Percentiles rank a stretch among this genome's conserved stretches.
Conservation (phyloP, 2,329 filamentous ascomycete species). For the Microascus cirrosus region DNA sequence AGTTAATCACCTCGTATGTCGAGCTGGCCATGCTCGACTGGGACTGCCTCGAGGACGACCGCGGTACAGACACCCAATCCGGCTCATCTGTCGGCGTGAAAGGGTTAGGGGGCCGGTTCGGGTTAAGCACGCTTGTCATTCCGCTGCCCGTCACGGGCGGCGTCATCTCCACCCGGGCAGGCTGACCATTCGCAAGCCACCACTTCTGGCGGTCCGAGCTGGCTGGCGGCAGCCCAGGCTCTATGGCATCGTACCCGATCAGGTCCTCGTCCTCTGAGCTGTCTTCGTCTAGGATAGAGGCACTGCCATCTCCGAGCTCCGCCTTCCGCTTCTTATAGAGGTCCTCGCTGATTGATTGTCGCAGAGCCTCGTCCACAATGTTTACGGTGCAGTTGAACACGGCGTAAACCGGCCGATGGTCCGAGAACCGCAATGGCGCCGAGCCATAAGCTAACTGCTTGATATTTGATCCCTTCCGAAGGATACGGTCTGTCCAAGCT, state of each 20-base stretch:
- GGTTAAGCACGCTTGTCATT: constrained; percentile 56
- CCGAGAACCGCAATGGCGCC: constrained; percentile 78
- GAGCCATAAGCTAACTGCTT: constrained; percentile 74
- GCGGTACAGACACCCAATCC: constrained; percentile 68
- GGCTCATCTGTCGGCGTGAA: constrained; percentile 64
- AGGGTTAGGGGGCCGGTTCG: constrained; percentile 67
- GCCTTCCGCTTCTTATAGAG: constrained; percentile 61
- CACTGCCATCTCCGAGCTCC: constrained; percentile 50
- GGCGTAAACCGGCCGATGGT: constrained; percentile 91
- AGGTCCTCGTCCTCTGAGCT: constrained; percentile 69
- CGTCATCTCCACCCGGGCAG: constrained; percentile 61
- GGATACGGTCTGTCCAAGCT: constrained; percentile 91
- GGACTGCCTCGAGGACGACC: constrained; percentile 40
- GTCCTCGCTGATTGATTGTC: constrained; percentile 60
- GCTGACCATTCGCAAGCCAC: constrained; percentile 61
- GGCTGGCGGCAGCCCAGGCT: constrained; percentile 61
- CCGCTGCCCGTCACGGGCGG: constrained; percentile 41
- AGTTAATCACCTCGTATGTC: constrained; percentile 45
- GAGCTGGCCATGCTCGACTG: constrained; percentile 48
- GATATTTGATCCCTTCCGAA: constrained; percentile 76
- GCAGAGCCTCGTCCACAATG: constrained; percentile 64
- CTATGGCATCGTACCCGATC: constrained; percentile 70
- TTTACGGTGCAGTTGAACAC: constrained; percentile 76
- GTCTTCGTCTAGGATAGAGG: constrained; percentile 38
- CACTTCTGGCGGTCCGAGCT: constrained; percentile 60